Evolutionary conservation across 139 green algal genomes (phyloP).

Genomic region (Closterium sp.): DNA sequence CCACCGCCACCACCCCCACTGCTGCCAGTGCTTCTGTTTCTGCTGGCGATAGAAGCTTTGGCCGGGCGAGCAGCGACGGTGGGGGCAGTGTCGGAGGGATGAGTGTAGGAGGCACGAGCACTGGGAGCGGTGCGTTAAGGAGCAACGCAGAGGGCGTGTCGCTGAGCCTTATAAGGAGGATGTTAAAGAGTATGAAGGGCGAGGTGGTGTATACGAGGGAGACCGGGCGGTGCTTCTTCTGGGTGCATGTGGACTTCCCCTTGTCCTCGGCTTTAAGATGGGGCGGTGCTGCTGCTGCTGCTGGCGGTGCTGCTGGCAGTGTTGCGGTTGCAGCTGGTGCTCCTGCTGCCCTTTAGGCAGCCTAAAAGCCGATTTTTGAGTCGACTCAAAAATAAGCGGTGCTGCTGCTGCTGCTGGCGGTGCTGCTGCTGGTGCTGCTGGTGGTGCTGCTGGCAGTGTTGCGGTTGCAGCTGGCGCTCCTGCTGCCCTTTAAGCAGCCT

Average conservation of each 20-base stretch:
- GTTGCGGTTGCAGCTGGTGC: too few species aligned
- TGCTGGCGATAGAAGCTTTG: neutral
- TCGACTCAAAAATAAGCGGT: too few species aligned
- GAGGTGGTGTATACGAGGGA: neutral
- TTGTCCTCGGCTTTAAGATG: neutral
- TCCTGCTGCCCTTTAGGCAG: too few species aligned
- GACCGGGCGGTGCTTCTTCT: neutral
- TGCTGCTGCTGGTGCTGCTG: too few species aligned
- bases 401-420: too few species aligned
- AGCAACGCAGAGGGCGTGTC: constrained; percentile 28
- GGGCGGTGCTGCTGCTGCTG: too few species aligned
- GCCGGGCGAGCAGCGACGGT: neutral
- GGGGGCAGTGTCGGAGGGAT: too few species aligned
- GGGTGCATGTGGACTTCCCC: neutral
- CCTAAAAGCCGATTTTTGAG: too few species aligned
- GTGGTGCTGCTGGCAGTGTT: too few species aligned
- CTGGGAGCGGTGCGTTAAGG: neutral
- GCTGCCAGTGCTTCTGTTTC: neutral
- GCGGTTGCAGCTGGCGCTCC: too few species aligned
- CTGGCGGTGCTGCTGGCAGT: too few species aligned
- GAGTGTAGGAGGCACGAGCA: neutral
- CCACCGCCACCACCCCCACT: neutral
- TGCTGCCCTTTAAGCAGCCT: too few species aligned
- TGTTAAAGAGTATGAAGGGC: neutral
- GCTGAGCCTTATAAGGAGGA: constrained; percentile 16